Percentiles rank a stretch among this genome's conserved stretches.
phyloP scores from a whole-genome alignment of 495 filamentous ascomycete genomes.

The Pyrenula aspistea region DNA sequence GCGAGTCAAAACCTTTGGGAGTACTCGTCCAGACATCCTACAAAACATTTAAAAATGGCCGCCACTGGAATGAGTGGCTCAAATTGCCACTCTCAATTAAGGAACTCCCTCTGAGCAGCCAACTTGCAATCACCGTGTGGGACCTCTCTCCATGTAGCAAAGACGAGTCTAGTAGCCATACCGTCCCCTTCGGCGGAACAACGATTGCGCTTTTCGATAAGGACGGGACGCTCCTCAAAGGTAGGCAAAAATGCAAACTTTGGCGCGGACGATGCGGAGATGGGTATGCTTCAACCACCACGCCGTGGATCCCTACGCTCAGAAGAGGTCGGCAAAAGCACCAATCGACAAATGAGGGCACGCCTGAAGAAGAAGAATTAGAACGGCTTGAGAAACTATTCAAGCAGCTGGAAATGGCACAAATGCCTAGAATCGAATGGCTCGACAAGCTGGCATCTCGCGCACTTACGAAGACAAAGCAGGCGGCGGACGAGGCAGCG shows the following conservation, averaged over 20 bases:
- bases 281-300: conserved; percentile 68
- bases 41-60: conserved; percentile 67
- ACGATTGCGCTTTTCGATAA: conserved; percentile 83
- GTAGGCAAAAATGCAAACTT: conserved; percentile 80
- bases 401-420: conserved; percentile 97
- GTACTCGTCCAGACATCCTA: conserved; percentile 87
- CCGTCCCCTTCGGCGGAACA: conserved; percentile 87
- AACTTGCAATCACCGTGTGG: conserved; percentile 91
- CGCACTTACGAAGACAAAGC: conserved; percentile 63
- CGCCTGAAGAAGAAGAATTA: conserved; percentile 58
- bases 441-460: conserved; percentile 88
- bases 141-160: conserved; percentile 73
- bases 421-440: conserved; percentile 87
- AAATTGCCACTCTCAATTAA: conserved; percentile 72
- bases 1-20: conserved; percentile 87
- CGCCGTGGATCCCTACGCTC: conserved; percentile 48
- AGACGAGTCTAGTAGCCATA: conserved; percentile 52
- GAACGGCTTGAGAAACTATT: conserved; percentile 76
- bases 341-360: conserved; percentile 30
- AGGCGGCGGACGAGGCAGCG: conserved; percentile 37
- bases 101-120: conserved; percentile 62
- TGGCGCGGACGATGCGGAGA: conserved; percentile 77
- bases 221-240: conserved; percentile 80
- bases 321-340: conserved; percentile 33
- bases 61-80: conserved; percentile 95